A percentile compares a stretch with the other conserved stretches of the same genome.
Conservation (phyloP, 2,329 filamentous ascomycete genomes). For the Tympanopsis confertula region DNA sequence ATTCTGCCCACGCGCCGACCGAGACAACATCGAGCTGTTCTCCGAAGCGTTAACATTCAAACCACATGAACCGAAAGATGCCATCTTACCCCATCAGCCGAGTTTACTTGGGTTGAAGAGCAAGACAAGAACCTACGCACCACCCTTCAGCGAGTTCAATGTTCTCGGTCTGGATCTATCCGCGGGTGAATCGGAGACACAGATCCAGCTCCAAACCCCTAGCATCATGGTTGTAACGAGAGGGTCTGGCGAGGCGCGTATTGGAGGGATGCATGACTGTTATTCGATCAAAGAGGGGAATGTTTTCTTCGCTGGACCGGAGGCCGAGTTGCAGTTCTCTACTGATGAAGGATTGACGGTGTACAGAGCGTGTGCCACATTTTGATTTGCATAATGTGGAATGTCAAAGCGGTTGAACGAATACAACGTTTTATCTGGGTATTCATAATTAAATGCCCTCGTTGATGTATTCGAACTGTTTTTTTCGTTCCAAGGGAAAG, state of each 20-base stretch:
- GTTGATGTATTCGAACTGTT: no score
- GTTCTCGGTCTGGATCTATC: slow-evolving; percentile 49
- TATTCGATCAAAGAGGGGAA: slow-evolving; percentile 51
- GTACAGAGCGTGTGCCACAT: slow-evolving; percentile 7
- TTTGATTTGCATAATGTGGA: no score
- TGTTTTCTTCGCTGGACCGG: slow-evolving; percentile 56
- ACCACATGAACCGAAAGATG: slow-evolving; percentile 44
- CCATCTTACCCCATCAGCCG: slow-evolving; percentile 34
- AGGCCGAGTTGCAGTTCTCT: slow-evolving; percentile 19
- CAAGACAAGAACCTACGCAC: slow-evolving; percentile 50
- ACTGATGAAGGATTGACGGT: slow-evolving; percentile 19
- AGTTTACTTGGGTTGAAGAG: slow-evolving; percentile 41
- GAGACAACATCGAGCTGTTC: slow-evolving; percentile 55
- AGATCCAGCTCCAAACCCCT: slow-evolving; percentile 43
- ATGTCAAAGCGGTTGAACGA: no score
- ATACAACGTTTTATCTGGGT: no score
- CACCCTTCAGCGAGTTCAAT: slow-evolving; percentile 62
- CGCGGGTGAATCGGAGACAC: slow-evolving; percentile 43
- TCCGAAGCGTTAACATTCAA: slow-evolving; percentile 49
- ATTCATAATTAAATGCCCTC: no score
- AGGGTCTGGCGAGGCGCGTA: slow-evolving; percentile 43
- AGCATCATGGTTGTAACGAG: slow-evolving; percentile 51
- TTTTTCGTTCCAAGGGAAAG: no score
- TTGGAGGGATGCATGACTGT: slow-evolving; percentile 39
- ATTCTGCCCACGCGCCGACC: slow-evolving; percentile 57